Percentiles rank a stretch among this genome's conserved stretches.
These are phyloP conservation scores for Eucalyptus pauciflora DNA, from an alignment of 345 rosid species.

Conservation along the genomic window DNA sequence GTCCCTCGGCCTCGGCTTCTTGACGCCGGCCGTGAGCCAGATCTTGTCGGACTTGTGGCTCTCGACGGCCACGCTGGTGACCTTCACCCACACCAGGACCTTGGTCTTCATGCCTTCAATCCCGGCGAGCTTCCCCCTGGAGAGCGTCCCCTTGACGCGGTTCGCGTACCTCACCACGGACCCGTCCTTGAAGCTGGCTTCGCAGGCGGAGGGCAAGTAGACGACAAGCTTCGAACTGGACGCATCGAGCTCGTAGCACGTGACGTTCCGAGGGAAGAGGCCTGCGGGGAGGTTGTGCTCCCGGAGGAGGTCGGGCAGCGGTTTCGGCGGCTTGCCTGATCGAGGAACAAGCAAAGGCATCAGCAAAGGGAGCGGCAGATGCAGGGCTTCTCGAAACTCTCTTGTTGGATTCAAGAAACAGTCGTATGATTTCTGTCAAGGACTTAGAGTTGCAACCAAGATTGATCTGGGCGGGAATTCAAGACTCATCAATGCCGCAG, in stretches of 20 bases:
- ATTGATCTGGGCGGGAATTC: neutral
- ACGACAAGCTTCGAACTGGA: conserved; percentile 7
- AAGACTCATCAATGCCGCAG: neutral
- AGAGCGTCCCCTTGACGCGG: conserved; percentile 11
- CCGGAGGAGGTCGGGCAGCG: conserved; percentile 17
- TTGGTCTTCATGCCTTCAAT: conserved; percentile 32
- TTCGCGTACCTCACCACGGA: conserved; percentile 12
- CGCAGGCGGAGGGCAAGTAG: conserved; percentile 9
- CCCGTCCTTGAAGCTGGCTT: conserved; percentile 23
- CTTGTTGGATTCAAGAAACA: neutral
- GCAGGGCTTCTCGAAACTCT: neutral
- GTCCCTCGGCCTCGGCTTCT: conserved; percentile 11
- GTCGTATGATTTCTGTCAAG: neutral
- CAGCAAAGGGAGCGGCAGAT: neutral
- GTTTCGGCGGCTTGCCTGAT: conserved; percentile 12
- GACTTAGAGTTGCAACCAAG: neutral
- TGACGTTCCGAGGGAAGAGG: conserved; percentile 19
- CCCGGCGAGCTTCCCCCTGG: conserved; percentile 16
- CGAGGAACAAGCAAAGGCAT: neutral
- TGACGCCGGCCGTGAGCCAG: conserved; percentile 26
- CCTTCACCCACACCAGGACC: conserved; percentile 28
- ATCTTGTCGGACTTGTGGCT: conserved; percentile 21
- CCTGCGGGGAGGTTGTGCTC: conserved; percentile 19
- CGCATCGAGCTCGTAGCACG: conserved; percentile 19
- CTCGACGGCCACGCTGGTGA: conserved; percentile 12